phyloP scores from a whole-genome alignment of 306 rosid species.

The Begonia peltatifolia region DNA sequence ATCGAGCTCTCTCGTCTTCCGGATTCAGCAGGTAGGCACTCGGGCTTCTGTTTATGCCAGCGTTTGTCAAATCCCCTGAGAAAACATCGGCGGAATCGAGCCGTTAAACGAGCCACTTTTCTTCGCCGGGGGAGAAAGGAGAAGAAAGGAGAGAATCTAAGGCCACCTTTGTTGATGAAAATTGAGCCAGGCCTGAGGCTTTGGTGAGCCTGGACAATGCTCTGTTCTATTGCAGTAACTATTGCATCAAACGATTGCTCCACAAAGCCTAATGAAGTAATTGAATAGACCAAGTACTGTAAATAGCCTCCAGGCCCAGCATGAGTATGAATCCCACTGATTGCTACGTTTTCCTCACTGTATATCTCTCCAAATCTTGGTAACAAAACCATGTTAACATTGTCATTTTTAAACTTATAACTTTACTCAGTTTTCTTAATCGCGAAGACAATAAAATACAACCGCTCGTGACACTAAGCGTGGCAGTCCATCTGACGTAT shows the following conservation, averaged over 20 bases:
- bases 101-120: not conserved
- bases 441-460: no score
- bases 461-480: no score
- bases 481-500: no score
- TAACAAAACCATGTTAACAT: no score
- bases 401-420: no score
- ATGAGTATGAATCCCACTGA: conserved; percentile 78
- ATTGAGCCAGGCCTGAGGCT: conserved; percentile 54
- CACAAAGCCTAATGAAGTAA: conserved; percentile 58
- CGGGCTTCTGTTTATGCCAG: conserved; percentile 71
- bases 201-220: conserved; percentile 59
- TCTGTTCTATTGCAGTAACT: conserved; percentile 46
- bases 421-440: no score
- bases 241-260: conserved; percentile 72
- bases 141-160: not conserved
- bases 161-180: conserved; percentile 37
- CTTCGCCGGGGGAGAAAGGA: not conserved
- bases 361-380: conserved; percentile 52
- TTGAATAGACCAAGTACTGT: conserved; percentile 56
- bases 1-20: conserved; percentile 47
- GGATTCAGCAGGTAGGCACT: conserved; percentile 70
- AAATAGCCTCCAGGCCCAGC: conserved; percentile 88
- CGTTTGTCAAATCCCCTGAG: conserved; percentile 49
- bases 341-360: conserved; percentile 64
- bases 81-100: not conserved